A percentile compares a stretch with the other conserved stretches of the same genome.
Conservation (phyloP, 192 early-diverging fungal genomes). For the Dissophora ornata region DNA sequence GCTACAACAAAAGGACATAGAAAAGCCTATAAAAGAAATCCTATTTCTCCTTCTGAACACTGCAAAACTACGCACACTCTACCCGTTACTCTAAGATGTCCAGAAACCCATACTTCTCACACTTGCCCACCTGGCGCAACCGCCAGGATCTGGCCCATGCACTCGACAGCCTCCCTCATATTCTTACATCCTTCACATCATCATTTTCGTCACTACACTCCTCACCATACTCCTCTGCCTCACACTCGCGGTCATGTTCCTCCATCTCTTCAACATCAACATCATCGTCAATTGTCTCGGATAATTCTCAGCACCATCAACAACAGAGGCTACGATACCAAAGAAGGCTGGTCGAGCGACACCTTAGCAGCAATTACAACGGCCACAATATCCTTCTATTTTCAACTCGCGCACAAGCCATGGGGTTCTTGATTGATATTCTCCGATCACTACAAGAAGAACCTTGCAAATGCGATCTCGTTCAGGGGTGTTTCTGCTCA, state of each 20-base stretch:
- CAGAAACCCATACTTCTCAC: constrained; percentile 43
- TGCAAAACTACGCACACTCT: no score
- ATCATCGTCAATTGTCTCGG: constrained; percentile 6
- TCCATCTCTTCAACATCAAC: constrained; percentile 15
- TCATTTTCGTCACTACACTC: not conserved
- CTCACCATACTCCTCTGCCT: constrained; percentile 10
- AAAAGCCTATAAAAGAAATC: not conserved
- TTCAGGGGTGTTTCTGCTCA: constrained; percentile 34
- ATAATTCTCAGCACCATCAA: no score
- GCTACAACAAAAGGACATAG: not conserved
- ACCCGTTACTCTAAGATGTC: constrained; percentile 9
- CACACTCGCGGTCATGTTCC: constrained; percentile 5
- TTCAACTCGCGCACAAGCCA: constrained; percentile 48
- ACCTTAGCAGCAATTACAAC: constrained; percentile 9
- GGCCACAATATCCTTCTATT: constrained; percentile 22
- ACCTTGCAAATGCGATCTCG: constrained; percentile 40
- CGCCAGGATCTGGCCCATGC: constrained; percentile 48
- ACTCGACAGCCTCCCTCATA: constrained; percentile 32
- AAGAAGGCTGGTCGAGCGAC: constrained; percentile 6
- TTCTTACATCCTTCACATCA: constrained; percentile 17
- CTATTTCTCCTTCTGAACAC: not conserved
- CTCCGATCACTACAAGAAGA: constrained; percentile 30
- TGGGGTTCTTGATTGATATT: constrained; percentile 45
- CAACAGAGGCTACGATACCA: constrained; percentile 13
- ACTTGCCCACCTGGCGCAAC: constrained; percentile 40